phyloP scores from a whole-genome alignment of 148 eudicot genomes.

The Talinum fruticosum region DNA sequence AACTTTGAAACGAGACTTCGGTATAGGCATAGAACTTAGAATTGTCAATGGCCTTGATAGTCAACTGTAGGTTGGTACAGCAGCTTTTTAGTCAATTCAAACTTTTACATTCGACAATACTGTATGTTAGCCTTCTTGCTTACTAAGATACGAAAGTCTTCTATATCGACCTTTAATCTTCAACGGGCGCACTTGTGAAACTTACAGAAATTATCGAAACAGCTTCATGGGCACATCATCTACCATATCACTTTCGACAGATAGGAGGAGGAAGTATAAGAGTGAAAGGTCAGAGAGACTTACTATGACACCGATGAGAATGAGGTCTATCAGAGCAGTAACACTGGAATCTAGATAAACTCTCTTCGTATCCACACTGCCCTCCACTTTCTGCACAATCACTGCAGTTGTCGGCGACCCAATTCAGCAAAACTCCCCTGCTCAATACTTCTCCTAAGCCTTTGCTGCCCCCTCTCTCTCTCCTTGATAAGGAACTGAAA shows the following conservation, averaged over 20 bases:
- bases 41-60: not conserved
- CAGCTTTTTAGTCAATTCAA: not conserved
- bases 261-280: not conserved
- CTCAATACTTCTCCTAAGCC: constrained; percentile 18
- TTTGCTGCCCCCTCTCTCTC: constrained; percentile 1
- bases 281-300: constrained; percentile 4
- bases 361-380: constrained; percentile 38
- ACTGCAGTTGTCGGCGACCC: constrained; percentile 40
- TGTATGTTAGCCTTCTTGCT: not conserved
- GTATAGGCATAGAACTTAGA: not conserved
- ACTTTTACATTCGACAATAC: not conserved
- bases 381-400: constrained; percentile 38
- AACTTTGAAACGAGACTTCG: too few relatives aligned
- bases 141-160: not conserved
- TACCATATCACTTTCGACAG: not conserved
- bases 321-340: constrained; percentile 49
- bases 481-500: constrained; percentile 23
- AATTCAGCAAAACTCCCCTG: constrained; percentile 42
- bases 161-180: not conserved
- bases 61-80: too few relatives aligned
- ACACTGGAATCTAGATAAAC: constrained; percentile 27
- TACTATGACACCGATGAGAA: constrained; percentile 25
- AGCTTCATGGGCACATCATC: too few relatives aligned
- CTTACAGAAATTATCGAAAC: not conserved
- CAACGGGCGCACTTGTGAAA: not conserved